Base-by-base conservation (phyloP, 2,329 filamentous ascomycete genomes). In the Dactylonectria estremocensis region DNA sequence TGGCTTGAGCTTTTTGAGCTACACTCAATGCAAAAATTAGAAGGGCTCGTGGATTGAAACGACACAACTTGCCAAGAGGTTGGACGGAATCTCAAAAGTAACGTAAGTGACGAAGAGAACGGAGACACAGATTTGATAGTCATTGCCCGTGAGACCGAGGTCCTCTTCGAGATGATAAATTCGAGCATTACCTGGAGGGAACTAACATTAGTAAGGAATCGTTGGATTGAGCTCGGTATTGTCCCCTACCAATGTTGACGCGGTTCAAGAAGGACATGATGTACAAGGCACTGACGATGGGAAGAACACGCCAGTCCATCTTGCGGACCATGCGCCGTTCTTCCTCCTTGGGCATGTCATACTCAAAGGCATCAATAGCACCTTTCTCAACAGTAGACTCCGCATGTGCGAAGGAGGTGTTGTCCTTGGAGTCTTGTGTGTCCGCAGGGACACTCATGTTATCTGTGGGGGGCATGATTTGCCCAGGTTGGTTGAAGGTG, bases 161-260 rank as follows among this genome's bases (percentile, higher is more conserved):
- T 92, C 90, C 65, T 86, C 81, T 74, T 92, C 88, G 43, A 93
- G 75, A 2, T 87, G 86, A 72, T 91, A 92, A 2, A 92, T 82
- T 4, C 87, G 83, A 10, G 90, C 90, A 79, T 92, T 92, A 53
- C 35, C 35, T 28, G 24, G 24, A 28, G 7, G n/a, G n/a, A n/a
- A n/a, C n/a, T n/a, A n/a, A n/a, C n/a, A n/a, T n/a, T n/a, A n/a
- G n/a, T n/a, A n/a, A n/a, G n/a, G n/a, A n/a, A n/a, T n/a, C n/a
- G n/a, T n/a, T n/a, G n/a, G n/a, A n/a, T n/a, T n/a, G n/a, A n/a
- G n/a, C n/a, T n/a, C n/a, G n/a, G n/a, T n/a, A n/a, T n/a, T n/a
- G n/a, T n/a, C n/a, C n/a, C 24, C 7, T 28, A 28, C 90, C 89
- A 2, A 79, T 78, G 48, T 79, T 79, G 43, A 78, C 77, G 8